Base-by-base conservation (phyloP, 192 early-diverging fungal genomes). In the Entophlyctis luteolus region DNA sequence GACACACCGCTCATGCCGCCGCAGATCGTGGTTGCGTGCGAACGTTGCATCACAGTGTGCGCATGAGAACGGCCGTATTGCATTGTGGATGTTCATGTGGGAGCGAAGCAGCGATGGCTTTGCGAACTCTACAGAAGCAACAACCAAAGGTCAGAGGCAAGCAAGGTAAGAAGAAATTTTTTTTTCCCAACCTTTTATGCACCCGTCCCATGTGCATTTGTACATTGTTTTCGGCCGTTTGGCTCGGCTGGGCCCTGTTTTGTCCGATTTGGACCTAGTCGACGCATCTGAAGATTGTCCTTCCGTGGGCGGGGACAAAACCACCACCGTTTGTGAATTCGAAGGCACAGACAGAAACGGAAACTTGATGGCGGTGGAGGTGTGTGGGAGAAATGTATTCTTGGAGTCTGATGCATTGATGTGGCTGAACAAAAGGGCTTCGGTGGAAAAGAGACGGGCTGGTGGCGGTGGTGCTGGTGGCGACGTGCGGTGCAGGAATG, bases 1-100 rank as follows among this genome's bases (percentile, higher is more conserved):
- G 16, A 50, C 48, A 20, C 25, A 29, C 20, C 62, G 47, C 48
- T 50, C 62, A 63, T 63, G 48, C 28, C 62, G 27, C 18, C 47
- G n/a, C 42, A 10, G 16, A 22, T 63, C 62, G 35, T 50, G 62
- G 48, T 63, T 63, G 0, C 62, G 42, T 18, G 36, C 42, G 25
- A 63, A 63, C 28, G 62, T 28, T 8, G 31, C 62, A 0, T 2
- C 16, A 50, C 62, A 63, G 4, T 27, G 1, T 14, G 4, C 2
- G 31, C 62, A 63, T 31, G 5, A 1, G 48, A 32, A 63, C 25
- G 62, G 48, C 0, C 31, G 18, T 29, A 56, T 56, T 14, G 10
- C 31, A 12, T 56, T 33, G 20, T 56, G 55, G 18, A 34, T 56
- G 35, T 29, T 18, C 20, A 14, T 8, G 20, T 56, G 55, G 35